Evolutionary conservation across 1,139 yeast species (phyloP).

Genomic region (Magnusiomyces tetraspermus): DNA sequence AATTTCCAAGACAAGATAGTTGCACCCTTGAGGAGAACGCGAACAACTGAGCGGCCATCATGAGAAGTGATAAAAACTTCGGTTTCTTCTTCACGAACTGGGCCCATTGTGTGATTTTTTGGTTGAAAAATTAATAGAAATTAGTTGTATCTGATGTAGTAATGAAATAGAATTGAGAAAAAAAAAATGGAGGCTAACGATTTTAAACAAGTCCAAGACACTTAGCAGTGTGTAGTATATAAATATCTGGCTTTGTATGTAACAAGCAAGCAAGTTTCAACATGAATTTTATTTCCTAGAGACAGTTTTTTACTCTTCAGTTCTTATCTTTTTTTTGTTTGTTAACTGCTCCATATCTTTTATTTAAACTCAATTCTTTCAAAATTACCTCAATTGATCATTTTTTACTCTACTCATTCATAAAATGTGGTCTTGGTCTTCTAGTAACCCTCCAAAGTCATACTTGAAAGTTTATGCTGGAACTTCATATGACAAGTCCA

Average conservation of each 20-base stretch:
- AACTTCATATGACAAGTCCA: conserved; percentile 1
- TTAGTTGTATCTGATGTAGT: too few relatives aligned
- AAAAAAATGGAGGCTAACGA: background rate
- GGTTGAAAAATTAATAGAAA: background rate
- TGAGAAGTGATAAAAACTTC: conserved; percentile 50
- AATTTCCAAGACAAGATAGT: conserved; percentile 75
- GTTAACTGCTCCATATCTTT: too few relatives aligned
- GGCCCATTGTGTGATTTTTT: conserved; percentile 31
- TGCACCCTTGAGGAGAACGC: conserved; percentile 79
- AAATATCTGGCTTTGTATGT: too few relatives aligned
- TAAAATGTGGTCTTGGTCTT: background rate
- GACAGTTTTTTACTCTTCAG: too few relatives aligned
- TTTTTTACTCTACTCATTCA: too few relatives aligned
- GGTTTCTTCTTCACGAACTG: conserved; percentile 55
- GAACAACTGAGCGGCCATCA: conserved; percentile 46
- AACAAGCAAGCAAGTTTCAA: too few relatives aligned
- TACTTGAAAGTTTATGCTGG: background rate
- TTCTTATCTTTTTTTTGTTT: too few relatives aligned
- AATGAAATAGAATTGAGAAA: background rate
- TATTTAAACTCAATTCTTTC: too few relatives aligned
- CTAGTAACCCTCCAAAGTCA: background rate
- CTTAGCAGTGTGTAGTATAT: too few relatives aligned
- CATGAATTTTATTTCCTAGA: too few relatives aligned
- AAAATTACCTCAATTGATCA: too few relatives aligned
- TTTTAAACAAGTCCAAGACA: too few relatives aligned